Conservation (phyloP, 257 asterid genomes). For the Primulina tabacum region DNA sequence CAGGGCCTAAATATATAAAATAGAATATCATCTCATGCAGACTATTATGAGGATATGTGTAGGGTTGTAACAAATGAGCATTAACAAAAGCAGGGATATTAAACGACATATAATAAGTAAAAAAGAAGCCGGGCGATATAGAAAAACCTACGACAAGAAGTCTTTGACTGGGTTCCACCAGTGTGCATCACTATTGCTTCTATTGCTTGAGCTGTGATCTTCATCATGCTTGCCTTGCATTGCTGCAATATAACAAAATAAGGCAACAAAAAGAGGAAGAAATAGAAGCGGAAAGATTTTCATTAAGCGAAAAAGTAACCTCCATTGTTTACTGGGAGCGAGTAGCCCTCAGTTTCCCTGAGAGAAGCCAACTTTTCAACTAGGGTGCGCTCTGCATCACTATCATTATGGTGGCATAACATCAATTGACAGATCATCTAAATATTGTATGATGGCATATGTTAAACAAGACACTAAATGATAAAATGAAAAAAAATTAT, state of each 20-base stretch:
- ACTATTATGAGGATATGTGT: too few relatives aligned
- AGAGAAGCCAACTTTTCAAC: conserved; percentile 77
- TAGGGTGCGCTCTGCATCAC: conserved; percentile 70
- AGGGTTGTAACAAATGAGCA: too few relatives aligned
- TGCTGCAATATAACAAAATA: conserved; percentile 23
- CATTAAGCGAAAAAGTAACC: conserved; percentile 20
- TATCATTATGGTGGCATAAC: conserved; percentile 32
- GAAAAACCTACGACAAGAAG: conserved; percentile 50
- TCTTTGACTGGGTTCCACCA: conserved; percentile 73
- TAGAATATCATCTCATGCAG: too few relatives aligned
- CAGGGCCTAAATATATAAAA: conserved; percentile 12
- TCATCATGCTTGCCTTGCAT: conserved; percentile 25
- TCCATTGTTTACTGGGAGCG: conserved; percentile 32
- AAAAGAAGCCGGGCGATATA: neutral
- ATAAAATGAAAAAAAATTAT: neutral
- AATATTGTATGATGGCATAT: neutral
- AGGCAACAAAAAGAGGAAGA: conserved; percentile 9
- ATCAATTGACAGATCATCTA: conserved; percentile 24
- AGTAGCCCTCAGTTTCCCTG: conserved; percentile 39
- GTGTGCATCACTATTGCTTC: conserved; percentile 31
- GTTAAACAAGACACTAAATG: neutral
- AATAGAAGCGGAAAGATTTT: neutral
- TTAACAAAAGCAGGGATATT: neutral
- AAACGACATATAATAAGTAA: neutral
- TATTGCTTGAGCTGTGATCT: conserved; percentile 30